Base-by-base conservation (phyloP, 2,329 filamentous ascomycete species). In the Orbilia oligospora region DNA sequence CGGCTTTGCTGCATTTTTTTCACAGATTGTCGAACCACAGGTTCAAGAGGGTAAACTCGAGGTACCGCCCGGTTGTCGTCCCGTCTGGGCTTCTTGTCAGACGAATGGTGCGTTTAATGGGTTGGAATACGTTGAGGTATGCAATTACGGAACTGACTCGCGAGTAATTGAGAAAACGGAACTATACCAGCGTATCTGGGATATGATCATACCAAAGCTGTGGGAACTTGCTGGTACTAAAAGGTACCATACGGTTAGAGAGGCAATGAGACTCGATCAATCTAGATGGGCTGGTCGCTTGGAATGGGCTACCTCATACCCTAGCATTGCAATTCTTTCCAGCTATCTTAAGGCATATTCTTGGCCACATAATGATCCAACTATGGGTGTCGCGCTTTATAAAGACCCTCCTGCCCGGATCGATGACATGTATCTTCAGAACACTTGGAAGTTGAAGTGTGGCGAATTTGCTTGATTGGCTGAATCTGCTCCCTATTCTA, bases 121-220 rank as follows among this genome's bases (percentile, higher is more conserved):
- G 8, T 1, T 14, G 20, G 66, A 67, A n/a, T 77, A 71, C 30
- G 9, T 77, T 14, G 72, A 77, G 65, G 10, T 53, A 36, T 77
- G 72, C 44, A 77, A 76, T 27, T 70, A 66, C 27, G 14, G 6
- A 0, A 8, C 14, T n/a, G 44, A 56, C 5, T 8, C 10, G 4
- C 18, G 5, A 12, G 24, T 53, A 0, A 4, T 71, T 22, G 44
- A 63, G 8, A 36, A 48, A 3, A 14, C 8, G 14, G 49, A 66
- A 0, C 20, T 49, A 10, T 67, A 33, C 58, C 4, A 18, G 5
- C n/a, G 16, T 24, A 27, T 51, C 0, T 16, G 30, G 27, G 9
- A 16, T 1, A 66, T 73, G 70, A 67, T 66, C 44, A 14, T 16
- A 6, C 3, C 36, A 1, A 30, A 56, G 36, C 16, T 70, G 0